A percentile compares a stretch with the other conserved stretches of the same genome.
phyloP scores from a whole-genome alignment of 768 basidiomycete genomes.

The Pluteus cervinus region DNA sequence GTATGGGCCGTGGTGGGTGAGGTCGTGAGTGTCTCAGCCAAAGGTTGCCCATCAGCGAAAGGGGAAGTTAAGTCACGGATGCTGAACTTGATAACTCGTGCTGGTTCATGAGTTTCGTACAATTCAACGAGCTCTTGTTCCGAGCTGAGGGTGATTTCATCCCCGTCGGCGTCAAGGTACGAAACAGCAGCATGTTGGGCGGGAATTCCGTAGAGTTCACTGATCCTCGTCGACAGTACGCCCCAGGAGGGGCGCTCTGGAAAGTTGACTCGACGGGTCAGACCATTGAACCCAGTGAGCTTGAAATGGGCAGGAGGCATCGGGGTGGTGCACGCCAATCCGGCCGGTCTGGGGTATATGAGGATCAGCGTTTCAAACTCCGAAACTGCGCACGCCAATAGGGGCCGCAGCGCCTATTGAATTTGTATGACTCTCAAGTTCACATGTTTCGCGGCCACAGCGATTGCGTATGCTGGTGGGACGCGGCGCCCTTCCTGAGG shows the following conservation, averaged over 20 bases:
- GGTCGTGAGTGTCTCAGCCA: constrained; percentile 23
- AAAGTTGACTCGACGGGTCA: constrained; percentile 59
- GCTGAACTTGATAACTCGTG: constrained; percentile 46
- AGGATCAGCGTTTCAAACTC: constrained; percentile 34
- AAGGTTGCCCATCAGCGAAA: no score
- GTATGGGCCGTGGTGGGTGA: constrained; percentile 21
- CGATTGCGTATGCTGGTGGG: no score
- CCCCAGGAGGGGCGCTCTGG: constrained; percentile 46
- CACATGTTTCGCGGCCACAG: background rate
- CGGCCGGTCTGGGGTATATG: constrained; percentile 9
- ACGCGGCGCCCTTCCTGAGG: no score
- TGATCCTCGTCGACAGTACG: constrained; percentile 49
- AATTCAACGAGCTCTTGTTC: constrained; percentile 75
- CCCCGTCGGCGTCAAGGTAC: constrained; percentile 68
- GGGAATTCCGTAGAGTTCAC: constrained; percentile 46
- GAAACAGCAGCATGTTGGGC: constrained; percentile 55
- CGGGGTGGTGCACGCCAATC: constrained; percentile 8
- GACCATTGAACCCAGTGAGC: constrained; percentile 46
- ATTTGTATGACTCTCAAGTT: constrained; percentile 1
- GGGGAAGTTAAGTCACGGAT: constrained; percentile 53
- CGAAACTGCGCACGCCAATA: constrained; percentile 22
- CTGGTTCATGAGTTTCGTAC: constrained; percentile 34
- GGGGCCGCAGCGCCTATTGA: constrained; percentile 17
- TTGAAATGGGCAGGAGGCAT: constrained; percentile 61
- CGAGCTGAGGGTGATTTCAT: constrained; percentile 73